Conservation (phyloP, 2,329 filamentous ascomycete genomes). For the Akanthomyces uredinophilus region DNA sequence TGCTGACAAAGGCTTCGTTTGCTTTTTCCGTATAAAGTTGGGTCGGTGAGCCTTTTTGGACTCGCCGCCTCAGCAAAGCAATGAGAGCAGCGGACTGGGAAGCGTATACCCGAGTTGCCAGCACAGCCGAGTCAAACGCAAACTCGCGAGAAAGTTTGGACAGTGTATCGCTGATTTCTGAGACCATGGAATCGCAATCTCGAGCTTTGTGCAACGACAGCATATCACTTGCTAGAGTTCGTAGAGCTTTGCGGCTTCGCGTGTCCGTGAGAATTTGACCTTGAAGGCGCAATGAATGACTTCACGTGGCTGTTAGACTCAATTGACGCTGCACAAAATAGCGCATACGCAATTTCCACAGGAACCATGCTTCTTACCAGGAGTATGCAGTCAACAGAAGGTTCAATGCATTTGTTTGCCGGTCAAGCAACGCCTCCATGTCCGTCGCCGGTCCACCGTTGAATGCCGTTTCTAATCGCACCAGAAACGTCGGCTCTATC, state of each 20-base stretch:
- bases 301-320: neutral
- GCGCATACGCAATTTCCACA: neutral
- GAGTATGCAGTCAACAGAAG: neutral
- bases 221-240: neutral
- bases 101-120: neutral
- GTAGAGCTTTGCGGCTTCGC: neutral
- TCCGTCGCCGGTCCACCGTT: neutral
- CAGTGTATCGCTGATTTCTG: neutral
- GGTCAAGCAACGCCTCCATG: neutral
- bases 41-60: neutral
- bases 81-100: neutral
- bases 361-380: neutral
- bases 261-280: neutral
- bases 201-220: neutral
- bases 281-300: neutral
- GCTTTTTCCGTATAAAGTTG: too few species aligned
- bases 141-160: neutral
- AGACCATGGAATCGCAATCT: neutral
- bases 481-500: neutral
- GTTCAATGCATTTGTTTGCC: neutral
- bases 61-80: neutral
- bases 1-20: too few species aligned
- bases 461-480: neutral
- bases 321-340: too few species aligned
- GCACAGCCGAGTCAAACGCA: neutral